Evolutionary conservation across 345 rosid genomes (phyloP).

Genomic region (Melastoma malabathricum): DNA sequence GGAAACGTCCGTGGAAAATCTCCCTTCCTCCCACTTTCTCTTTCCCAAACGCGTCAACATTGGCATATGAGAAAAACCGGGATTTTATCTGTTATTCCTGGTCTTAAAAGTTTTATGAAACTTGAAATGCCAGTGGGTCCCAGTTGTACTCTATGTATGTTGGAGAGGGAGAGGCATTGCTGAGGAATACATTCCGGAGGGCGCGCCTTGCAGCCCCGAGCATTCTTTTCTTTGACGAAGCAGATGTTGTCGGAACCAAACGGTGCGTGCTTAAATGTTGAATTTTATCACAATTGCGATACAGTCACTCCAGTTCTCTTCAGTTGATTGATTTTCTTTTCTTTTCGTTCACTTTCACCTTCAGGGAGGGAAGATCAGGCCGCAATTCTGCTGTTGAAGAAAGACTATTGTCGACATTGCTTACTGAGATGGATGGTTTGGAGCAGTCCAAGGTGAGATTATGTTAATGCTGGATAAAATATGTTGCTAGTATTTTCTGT

Average conservation of each 20-base stretch:
- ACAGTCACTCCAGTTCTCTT: not conserved
- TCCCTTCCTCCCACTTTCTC: too few species aligned
- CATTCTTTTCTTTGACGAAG: conserved; percentile 91
- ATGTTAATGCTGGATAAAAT: not conserved
- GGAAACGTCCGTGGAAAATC: too few species aligned
- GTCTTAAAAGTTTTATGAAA: conserved; percentile 1
- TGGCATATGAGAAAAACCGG: too few species aligned
- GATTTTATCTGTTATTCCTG: not conserved
- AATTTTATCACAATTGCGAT: conserved; percentile 1
- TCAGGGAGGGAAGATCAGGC: conserved; percentile 66
- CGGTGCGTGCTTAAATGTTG: conserved; percentile 27
- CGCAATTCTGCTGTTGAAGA: conserved; percentile 59
- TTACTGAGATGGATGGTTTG: conserved; percentile 97
- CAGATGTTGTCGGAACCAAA: conserved; percentile 75
- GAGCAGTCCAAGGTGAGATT: conserved; percentile 68
- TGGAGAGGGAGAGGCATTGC: conserved; percentile 94
- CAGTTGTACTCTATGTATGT: conserved; percentile 94
- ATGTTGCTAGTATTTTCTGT: not conserved
- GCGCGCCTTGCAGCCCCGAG: conserved; percentile 93
- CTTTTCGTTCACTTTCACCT: conserved; percentile 8
- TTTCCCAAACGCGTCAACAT: too few species aligned
- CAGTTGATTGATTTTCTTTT: not conserved
- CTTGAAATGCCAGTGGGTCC: conserved; percentile 49
- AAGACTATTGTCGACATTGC: conserved; percentile 80
- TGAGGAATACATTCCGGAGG: conserved; percentile 74